Percentiles rank a stretch among this genome's conserved stretches.
Evolutionary conservation across 1,284 basidiomycete species (phyloP).

Genomic region (Fomitopsis pinicola): DNA sequence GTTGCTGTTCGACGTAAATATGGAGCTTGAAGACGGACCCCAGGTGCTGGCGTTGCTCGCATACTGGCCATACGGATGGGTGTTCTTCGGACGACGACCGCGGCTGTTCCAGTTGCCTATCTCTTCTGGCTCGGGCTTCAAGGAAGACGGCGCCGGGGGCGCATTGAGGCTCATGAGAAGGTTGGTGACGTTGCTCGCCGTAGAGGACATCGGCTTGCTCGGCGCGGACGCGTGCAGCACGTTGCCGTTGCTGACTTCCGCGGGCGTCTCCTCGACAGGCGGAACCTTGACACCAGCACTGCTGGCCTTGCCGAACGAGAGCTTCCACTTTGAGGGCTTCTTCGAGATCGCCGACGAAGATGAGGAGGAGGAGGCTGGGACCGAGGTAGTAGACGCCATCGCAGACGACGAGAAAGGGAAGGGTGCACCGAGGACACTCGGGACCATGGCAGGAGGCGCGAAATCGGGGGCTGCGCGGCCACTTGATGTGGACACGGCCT

Average conservation of each 20-base stretch:
- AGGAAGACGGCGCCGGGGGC: constrained; percentile 24
- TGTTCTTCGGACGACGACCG: constrained; percentile 17
- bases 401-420: constrained; percentile 11
- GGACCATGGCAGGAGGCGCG: constrained; percentile 10
- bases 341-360: constrained; percentile 41
- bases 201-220: constrained; percentile 43
- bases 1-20: constrained; percentile 14
- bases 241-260: constrained; percentile 7
- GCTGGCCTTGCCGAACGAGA: constrained; percentile 62
- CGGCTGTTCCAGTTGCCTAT: constrained; percentile 24
- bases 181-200: constrained; percentile 64
- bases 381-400: constrained; percentile 17
- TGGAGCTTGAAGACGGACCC: constrained; percentile 19
- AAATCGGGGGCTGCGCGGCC: background rate
- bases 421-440: constrained; percentile 10
- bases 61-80: constrained; percentile 15
- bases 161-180: constrained; percentile 66
- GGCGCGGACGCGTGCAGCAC: constrained; percentile 1
- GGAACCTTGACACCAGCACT: constrained; percentile 27
- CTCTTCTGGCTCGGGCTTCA: constrained; percentile 12
- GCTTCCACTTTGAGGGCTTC: constrained; percentile 79
- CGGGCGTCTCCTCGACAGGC: constrained; percentile 39
- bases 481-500: constrained; percentile 8
- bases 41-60: constrained; percentile 28
- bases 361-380: constrained; percentile 16